Conservation (phyloP, 352 stramenopile genomes). For the Phytophthora agathidicida region DNA sequence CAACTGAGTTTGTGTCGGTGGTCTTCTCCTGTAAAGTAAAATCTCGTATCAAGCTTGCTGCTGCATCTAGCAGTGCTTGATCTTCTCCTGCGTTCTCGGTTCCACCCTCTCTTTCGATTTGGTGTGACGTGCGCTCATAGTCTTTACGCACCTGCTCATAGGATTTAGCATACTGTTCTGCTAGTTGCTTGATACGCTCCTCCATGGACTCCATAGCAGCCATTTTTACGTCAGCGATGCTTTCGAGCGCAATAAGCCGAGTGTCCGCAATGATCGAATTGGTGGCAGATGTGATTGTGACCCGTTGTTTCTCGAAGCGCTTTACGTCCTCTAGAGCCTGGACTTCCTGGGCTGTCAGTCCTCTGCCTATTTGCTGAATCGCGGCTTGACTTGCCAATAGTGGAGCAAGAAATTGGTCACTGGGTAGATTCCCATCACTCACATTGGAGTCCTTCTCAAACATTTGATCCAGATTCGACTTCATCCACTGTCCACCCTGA, state of each 20-base stretch:
- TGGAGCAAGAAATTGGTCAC: conserved; percentile 14
- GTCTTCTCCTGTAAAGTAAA: background rate
- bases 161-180: conserved; percentile 34
- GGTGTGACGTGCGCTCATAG: conserved; percentile 29
- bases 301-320: conserved; percentile 51
- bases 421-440: conserved; percentile 20
- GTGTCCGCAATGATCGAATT: conserved; percentile 57
- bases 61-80: conserved; percentile 11
- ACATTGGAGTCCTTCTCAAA: conserved; percentile 6
- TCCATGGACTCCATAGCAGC: conserved; percentile 47
- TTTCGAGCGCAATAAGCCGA: conserved; percentile 39
- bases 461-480: conserved; percentile 9
- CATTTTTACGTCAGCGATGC: conserved; percentile 43
- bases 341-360: conserved; percentile 43
- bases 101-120: conserved; percentile 22
- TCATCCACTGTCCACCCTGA: background rate
- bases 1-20: background rate
- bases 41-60: conserved; percentile 6
- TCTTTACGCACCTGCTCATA: conserved; percentile 45
- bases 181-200: conserved; percentile 37
- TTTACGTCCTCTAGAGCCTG: conserved; percentile 51
- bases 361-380: conserved; percentile 25
- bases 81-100: background rate
- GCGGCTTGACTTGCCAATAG: conserved; percentile 10
- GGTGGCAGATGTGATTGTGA: conserved; percentile 30